A percentile compares a stretch with the other conserved stretches of the same genome.
Evolutionary conservation across 768 basidiomycete genomes (phyloP).

Genomic region (Pleurotus djamor): DNA sequence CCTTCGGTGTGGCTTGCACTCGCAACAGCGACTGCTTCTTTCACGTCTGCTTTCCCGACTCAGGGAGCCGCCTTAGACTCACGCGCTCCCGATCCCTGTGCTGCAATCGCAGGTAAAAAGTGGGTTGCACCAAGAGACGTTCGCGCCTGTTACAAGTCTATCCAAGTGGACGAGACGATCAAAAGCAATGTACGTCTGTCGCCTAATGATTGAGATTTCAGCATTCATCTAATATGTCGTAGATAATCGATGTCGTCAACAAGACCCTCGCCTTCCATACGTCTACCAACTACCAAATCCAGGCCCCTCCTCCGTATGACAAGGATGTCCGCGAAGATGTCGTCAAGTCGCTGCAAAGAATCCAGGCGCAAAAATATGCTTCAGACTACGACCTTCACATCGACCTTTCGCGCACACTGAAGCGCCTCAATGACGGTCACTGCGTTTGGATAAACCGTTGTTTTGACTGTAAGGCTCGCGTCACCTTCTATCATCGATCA

Average conservation of each 20-base stretch:
- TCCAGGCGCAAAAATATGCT: conserved; percentile 36
- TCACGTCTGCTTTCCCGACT: neutral
- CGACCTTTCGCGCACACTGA: conserved; percentile 51
- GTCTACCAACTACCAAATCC: conserved; percentile 57
- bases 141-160: conserved; percentile 48
- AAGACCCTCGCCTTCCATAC: conserved; percentile 61
- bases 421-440: conserved; percentile 58
- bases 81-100: conserved; percentile 40
- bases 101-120: conserved; percentile 48
- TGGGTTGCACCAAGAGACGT: conserved; percentile 54
- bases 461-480: conserved; percentile 45
- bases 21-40: neutral
- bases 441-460: conserved; percentile 54
- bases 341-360: conserved; percentile 44
- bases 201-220: neutral
- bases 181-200: conserved; percentile 45
- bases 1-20: conserved; percentile 1
- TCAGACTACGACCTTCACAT: conserved; percentile 58
- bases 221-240: neutral
- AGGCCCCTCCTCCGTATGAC: conserved; percentile 51
- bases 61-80: neutral
- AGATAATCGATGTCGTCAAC: conserved; percentile 58
- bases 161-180: conserved; percentile 41
- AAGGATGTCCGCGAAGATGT: conserved; percentile 58
- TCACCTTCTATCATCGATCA: neutral